Evolutionary conservation across 169 alveolate species (phyloP), one percentile per base, ranked within the genome.

Genomic region (Theileria parva): DNA sequence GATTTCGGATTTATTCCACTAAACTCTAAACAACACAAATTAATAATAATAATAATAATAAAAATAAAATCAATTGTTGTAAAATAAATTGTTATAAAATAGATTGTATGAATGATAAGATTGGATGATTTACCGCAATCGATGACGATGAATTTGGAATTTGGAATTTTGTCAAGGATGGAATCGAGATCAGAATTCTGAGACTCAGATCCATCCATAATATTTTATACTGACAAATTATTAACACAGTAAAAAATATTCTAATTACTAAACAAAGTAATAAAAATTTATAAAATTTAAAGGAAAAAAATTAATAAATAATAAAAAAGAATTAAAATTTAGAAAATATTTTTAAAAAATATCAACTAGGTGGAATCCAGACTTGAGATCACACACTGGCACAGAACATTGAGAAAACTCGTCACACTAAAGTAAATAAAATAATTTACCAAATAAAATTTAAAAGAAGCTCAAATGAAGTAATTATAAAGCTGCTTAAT

Each of bases 1-100:
- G 67, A 19, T 34, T 76, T 60, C 23, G 64, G 85, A 50, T 60
- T 63, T 25, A 83, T 34, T 19, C 89, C 89, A 57, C 86, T 83
- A 32, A 83, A 37, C 63, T 83, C 89, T 83, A 51, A 15, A 34
- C 37, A 32, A 32, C 37, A 2, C 37, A 32, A 48, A 21, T 60
- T 60, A 0, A 11, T n/a, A 12, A 60, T 60, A 2, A 21, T 60
- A 8, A n/a, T 60, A n/a, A n/a, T 32, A 32, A 32, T 5, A 2
- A 32, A 32, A 2, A 32, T 2, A 32, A 2, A 32, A 32, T 32
- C 5, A 32, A 32, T 32, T 70, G 25, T 6, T 8, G 25, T 39
- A 0, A 32, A 32, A 32, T 32, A 32, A 32, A 32, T 32, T 2
- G 5, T 32, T 32, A 32, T 2, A 32, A 5, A 32, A 32, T 32